Base-by-base conservation (phyloP, 2,329 filamentous ascomycete species). In the Lachnellula hyalina region DNA sequence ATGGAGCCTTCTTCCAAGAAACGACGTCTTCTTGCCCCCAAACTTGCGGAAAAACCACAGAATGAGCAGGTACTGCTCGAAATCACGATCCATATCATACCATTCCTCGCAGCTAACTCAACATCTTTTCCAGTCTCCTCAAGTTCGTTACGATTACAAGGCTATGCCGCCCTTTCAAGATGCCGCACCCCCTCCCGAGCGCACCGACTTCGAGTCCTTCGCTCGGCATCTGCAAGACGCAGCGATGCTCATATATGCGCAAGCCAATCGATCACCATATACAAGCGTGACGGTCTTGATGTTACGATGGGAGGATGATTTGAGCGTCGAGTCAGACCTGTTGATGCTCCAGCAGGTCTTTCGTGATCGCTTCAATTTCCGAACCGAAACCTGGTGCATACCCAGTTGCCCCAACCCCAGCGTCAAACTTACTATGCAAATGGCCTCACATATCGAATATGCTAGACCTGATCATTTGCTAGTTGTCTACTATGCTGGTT, bases 141-240 rank as follows among this genome's bases (percentile, higher is more conserved):
- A 68, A 48, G 55, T 51, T 40, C 62, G 60, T 25, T 67, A 65
- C 49, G 63, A 69, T 58, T 68, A 69, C 54, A 63, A 68, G 52
- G 50, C 64, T 47, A 59, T 63, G 44, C 63, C 64, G 19, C 61
- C 63, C 50, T 55, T 63, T 42, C 63, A 63, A 60, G 65, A 68
- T 56, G 60, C 61, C 6, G 62, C 63, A 34, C 65, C 67, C 49
- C 63, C 67, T 56, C 61, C 66, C 47, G 68, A 70, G 55, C 64
- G 67, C 50, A 66, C 61, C 70, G 82, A 85, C 64, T 86, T 86
- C 70, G 83, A 86, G 69, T 78, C 81, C 51, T 86, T 86, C 66
- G 83, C 83, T 56, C 78, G 83, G 47, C 83, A 86, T 71, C 76
- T 86, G 45, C 83, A 86, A 67, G 83, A 86, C 76, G 83, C 83